Conservation (phyloP, 2,329 filamentous ascomycete genomes). For the Alternaria infectoria region DNA sequence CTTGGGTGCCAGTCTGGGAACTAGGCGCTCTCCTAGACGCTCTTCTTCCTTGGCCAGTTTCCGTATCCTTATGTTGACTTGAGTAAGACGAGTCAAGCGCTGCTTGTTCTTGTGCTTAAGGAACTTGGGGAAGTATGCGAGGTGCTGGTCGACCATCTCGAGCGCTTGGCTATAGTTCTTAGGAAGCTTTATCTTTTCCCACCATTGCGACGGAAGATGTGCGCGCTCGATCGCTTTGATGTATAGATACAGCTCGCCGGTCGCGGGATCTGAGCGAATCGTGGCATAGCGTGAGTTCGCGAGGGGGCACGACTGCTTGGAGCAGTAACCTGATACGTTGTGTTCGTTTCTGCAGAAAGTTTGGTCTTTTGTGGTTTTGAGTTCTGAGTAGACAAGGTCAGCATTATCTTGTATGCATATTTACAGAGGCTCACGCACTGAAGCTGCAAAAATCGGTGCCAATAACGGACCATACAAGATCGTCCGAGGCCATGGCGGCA, state of each 20-base stretch:
- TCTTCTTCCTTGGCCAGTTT: constrained; percentile 88
- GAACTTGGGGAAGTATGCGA: constrained; percentile 93
- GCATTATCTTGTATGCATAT: neutral
- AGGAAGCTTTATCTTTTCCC: constrained; percentile 90
- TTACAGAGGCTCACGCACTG: constrained; percentile 49
- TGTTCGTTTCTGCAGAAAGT: constrained; percentile 91
- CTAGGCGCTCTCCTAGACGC: constrained; percentile 83
- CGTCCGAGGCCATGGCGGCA: constrained; percentile 63
- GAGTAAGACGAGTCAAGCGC: constrained; percentile 86
- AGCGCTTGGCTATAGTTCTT: constrained; percentile 91
- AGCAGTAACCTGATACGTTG: constrained; percentile 59
- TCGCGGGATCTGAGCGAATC: constrained; percentile 79
- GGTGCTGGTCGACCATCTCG: constrained; percentile 67
- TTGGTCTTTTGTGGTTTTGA: constrained; percentile 71
- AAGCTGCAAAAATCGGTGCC: constrained; percentile 95
- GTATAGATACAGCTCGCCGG: constrained; percentile 88
- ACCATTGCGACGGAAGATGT: constrained; percentile 84
- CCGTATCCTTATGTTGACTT: constrained; percentile 81
- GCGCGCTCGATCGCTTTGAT: constrained; percentile 81
- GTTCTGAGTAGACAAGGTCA: constrained; percentile 50
- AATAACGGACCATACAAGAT: constrained; percentile 91
- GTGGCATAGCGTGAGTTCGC: constrained; percentile 94
- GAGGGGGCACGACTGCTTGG: constrained; percentile 76
- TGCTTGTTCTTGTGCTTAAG: constrained; percentile 96
- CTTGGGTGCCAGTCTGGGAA: constrained; percentile 91